Base-by-base conservation (phyloP, 2,329 filamentous ascomycete species). In the Cladosporium sp. region DNA sequence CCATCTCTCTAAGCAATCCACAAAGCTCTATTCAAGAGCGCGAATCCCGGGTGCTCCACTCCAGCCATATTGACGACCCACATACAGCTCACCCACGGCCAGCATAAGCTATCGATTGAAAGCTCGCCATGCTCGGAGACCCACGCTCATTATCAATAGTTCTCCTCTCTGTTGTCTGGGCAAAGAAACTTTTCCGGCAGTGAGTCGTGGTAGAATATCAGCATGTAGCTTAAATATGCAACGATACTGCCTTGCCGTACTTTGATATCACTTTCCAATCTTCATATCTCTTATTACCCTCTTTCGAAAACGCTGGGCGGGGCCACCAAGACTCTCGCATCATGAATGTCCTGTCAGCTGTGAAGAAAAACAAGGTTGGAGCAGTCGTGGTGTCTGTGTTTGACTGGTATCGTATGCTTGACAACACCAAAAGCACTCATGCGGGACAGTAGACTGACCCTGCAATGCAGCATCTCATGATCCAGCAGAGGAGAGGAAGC, bases 401-500 rank as follows among this genome's bases (percentile, higher is more conserved):
- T 12, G 50, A 53, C 25, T 53, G 50, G 50, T 53, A 44, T 35
- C 50, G 50, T 53, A 34, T n/a, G 22, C 32, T 22, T 19, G 15
- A 12, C 15, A n/a, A 9, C 4, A 17, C 15, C 9, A 4, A 40
- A 12, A 25, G 7, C 2, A 37, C n/a, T n/a, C 5, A 2, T 6
- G 15, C 2, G 8, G n/a, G 17, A 1, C 3, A 19, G 1, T 15
- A 15, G 10, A 24, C 35, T 51, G 37, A 53, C 50, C 10, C 8
- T 35, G 4, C 13, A 5, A 3, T 10, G n/a, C 36, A 53, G 50
- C 50, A 3, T 53, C 50, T 12, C 50, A 53, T 12, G 42, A 80
- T 55, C 74, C 75, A 0, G 71, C 65, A 1, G 79, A 82, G 60
- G 77, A 78, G 61, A 73, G 71, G 57, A 73, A 71, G 59, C 59